Evolutionary conservation across 768 basidiomycete genomes (phyloP), one percentile per base, ranked within the genome.

Genomic region (Boletus rex-veris): DNA sequence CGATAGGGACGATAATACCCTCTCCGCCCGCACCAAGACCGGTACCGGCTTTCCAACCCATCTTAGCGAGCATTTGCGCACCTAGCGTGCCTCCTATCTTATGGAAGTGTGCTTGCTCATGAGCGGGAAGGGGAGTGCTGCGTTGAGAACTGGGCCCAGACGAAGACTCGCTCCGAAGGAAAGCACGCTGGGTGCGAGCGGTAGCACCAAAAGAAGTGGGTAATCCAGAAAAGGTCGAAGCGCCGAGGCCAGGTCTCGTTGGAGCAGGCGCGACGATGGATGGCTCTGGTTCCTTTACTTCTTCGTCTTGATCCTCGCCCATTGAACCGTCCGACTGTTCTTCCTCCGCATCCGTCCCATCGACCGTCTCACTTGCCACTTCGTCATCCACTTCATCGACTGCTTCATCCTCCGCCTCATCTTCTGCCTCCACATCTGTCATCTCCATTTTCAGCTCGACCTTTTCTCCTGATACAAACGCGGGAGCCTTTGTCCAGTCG

Each of bases 31-130:
- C 70, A 57, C 93, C 93, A 9, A 96, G 78, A 60, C 94, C 93
- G 4, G 78, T 77, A 4, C 86, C 96, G 0, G 86, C 74, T 65
- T 85, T 77, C 96, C 97, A 99, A 8, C 97, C 97, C 88, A 95
- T 94, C 75, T 95, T 98, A 30, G 82, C 82, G 21, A 99, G 81
- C 82, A 98, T 84, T 52, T 86, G 86, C 18, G 95, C 90, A 60
- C 94, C 96, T 56, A 92, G 86, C 0, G 88, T 78, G 15, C 83
- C 80, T 39, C 81, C 76, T 12, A 98, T 77, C 61, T 88, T 90
- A 58, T 74, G 77, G 69, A 99, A 96, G 66, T 98, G 95, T n/a
- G 78, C 76, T 53, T 78, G 75, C 62, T 98, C 95, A 16, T 77
- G 63, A 1, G 82, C 72, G 18, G 80, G 81, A 18, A 97, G 79